phyloP scores from a whole-genome alignment of 148 eudicot genomes.

The Chenopodium album region DNA sequence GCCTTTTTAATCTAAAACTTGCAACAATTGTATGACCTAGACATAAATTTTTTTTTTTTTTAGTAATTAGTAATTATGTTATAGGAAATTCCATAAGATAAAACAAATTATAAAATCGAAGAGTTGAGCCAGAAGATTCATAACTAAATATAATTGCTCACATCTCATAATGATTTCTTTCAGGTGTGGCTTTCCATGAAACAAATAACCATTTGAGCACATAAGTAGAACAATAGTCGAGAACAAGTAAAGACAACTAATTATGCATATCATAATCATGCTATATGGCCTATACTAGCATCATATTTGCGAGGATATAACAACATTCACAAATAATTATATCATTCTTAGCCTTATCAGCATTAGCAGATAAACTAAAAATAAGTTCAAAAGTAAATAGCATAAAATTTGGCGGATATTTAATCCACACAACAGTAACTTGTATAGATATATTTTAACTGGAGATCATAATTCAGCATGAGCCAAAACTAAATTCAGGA shows the following conservation, averaged over 20 bases:
- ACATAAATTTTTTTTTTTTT: not conserved
- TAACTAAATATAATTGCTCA: not conserved
- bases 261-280: not conserved
- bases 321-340: too few species aligned
- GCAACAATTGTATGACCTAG: slow-evolving; percentile 84
- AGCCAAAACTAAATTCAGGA: not conserved
- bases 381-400: not conserved
- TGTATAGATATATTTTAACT: not conserved
- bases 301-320: not conserved
- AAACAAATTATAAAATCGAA: not conserved
- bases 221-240: not conserved
- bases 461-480: not conserved
- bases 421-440: not conserved
- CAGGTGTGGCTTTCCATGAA: not conserved
- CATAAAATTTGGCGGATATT: not conserved
- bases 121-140: not conserved
- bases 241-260: not conserved
- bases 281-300: not conserved
- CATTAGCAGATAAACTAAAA: not conserved
- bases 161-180: not conserved
- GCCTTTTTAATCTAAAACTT: slow-evolving; percentile 62
- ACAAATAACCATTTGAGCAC: not conserved
- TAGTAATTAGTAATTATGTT: not conserved
- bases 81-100: not conserved
- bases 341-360: too few species aligned